phyloP scores from a whole-genome alignment of 768 basidiomycete genomes.

The Mycena filopes region DNA sequence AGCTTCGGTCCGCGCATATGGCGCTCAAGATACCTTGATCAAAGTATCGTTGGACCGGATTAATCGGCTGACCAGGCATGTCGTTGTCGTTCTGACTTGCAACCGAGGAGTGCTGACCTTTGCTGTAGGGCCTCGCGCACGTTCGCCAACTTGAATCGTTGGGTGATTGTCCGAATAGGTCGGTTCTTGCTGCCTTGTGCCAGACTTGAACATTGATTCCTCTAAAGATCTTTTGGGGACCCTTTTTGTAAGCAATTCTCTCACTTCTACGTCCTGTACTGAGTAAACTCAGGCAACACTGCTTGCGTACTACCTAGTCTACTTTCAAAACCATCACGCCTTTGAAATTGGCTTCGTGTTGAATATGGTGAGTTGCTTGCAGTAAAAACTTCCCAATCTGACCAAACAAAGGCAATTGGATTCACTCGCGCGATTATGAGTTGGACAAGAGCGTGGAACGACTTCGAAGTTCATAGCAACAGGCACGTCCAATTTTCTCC shows the following conservation, averaged over 20 bases:
- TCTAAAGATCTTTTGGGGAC: slow-evolving; percentile 49
- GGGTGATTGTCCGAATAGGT: slow-evolving; percentile 38
- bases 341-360: slow-evolving; percentile 60
- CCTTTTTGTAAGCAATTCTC: slow-evolving; percentile 45
- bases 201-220: not conserved
- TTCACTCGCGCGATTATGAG: slow-evolving; percentile 57
- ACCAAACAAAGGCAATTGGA: slow-evolving; percentile 39
- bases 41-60: no score
- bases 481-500: slow-evolving; percentile 34
- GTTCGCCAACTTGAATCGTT: slow-evolving; percentile 57
- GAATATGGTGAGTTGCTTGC: slow-evolving; percentile 53
- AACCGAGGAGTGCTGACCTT: not conserved
- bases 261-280: not conserved
- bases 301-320: slow-evolving; percentile 4
- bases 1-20: no score
- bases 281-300: not conserved
- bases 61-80: no score
- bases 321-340: slow-evolving; percentile 39
- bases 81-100: not conserved
- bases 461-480: slow-evolving; percentile 56
- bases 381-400: not conserved
- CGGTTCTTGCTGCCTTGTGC: not conserved
- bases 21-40: no score
- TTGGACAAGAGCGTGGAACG: slow-evolving; percentile 43
- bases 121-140: slow-evolving; percentile 36